phyloP scores from a whole-genome alignment of 2,329 filamentous ascomycete species.

The Arthrobotrys pseudoclavata region DNA sequence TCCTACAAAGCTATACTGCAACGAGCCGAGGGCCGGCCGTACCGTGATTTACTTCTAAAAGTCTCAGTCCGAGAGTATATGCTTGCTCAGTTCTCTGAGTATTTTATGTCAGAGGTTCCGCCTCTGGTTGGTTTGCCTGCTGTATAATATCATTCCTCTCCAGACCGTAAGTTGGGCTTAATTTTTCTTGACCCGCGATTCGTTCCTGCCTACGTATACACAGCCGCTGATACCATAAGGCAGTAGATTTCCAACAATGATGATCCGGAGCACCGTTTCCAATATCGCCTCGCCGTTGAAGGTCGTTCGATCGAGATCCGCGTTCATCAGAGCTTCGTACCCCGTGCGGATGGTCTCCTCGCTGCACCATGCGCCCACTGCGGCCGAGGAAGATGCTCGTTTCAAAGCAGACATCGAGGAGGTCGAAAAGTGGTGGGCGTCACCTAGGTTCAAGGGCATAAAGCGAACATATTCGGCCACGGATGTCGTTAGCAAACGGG shows the following conservation, averaged over 20 bases:
- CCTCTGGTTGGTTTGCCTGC: background rate
- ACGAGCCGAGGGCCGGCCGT: slow-evolving; percentile 44
- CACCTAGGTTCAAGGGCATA: slow-evolving; percentile 86
- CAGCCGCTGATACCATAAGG: slow-evolving; percentile 15
- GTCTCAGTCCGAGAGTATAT: background rate
- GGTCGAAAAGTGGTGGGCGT: slow-evolving; percentile 91
- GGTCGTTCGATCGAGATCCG: slow-evolving; percentile 28
- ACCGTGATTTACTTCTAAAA: slow-evolving; percentile 33
- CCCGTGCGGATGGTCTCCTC: slow-evolving; percentile 54
- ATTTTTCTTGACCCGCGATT: slow-evolving; percentile 1
- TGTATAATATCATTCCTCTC: background rate
- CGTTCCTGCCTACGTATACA: background rate
- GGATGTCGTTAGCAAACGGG: slow-evolving; percentile 93
- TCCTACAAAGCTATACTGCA: slow-evolving; percentile 27
- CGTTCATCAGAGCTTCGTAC: slow-evolving; percentile 9
- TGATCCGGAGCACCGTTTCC: slow-evolving; percentile 37
- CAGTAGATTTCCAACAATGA: slow-evolving; percentile 25
- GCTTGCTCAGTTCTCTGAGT: slow-evolving; percentile 16
- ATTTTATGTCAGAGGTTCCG: slow-evolving; percentile 12
- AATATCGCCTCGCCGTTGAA: slow-evolving; percentile 39
- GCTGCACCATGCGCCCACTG: slow-evolving; percentile 60
- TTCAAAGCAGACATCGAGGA: slow-evolving; percentile 87
- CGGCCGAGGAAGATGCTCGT: slow-evolving; percentile 78
- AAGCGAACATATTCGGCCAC: slow-evolving; percentile 90
- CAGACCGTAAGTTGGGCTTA: slow-evolving; percentile 2